A percentile compares a stretch with the other conserved stretches of the same genome.
phyloP scores from a whole-genome alignment of 2,329 filamentous ascomycete species.

The Knoxdaviesia proteae region DNA sequence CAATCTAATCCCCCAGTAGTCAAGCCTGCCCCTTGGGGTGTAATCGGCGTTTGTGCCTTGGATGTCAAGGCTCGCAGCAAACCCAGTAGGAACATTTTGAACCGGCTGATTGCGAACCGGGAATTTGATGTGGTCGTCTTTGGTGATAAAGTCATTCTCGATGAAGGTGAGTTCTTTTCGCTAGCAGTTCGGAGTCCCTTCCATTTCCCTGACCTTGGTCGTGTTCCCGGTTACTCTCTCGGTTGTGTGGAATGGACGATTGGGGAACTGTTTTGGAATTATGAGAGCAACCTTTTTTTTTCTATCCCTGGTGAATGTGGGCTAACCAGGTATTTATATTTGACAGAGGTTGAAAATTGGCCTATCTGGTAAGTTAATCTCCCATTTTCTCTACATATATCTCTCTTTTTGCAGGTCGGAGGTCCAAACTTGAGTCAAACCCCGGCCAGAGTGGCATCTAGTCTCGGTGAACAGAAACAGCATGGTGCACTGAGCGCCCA shows the following conservation, averaged over 20 bases:
- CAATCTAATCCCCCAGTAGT: conserved; percentile 14
- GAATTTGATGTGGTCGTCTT: conserved; percentile 97
- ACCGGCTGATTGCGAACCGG: conserved; percentile 68
- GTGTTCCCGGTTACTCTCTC: background rate
- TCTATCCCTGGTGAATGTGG: background rate
- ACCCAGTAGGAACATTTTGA: conserved; percentile 88
- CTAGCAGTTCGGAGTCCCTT: background rate
- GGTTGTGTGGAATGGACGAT: too few relatives aligned
- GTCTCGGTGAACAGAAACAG: conserved; percentile 15
- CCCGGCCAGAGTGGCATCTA: background rate
- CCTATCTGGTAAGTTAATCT: conserved; percentile 47
- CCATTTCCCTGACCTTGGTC: background rate
- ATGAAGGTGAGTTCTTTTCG: conserved; percentile 41
- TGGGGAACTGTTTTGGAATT: background rate
- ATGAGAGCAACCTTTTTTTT: conserved; percentile 4
- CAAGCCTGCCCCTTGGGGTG: conserved; percentile 38
- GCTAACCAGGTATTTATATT: conserved; percentile 1
- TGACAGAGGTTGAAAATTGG: conserved; percentile 72
- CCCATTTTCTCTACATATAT: background rate
- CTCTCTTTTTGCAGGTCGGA: too few relatives aligned
- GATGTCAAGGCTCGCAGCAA: conserved; percentile 95
- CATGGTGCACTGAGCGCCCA: conserved; percentile 9
- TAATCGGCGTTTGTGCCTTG: conserved; percentile 84
- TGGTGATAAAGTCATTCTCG: conserved; percentile 94
- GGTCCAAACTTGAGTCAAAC: too few relatives aligned